Conservation (phyloP, 495 filamentous ascomycete species). For the Neurospora sp. region DNA sequence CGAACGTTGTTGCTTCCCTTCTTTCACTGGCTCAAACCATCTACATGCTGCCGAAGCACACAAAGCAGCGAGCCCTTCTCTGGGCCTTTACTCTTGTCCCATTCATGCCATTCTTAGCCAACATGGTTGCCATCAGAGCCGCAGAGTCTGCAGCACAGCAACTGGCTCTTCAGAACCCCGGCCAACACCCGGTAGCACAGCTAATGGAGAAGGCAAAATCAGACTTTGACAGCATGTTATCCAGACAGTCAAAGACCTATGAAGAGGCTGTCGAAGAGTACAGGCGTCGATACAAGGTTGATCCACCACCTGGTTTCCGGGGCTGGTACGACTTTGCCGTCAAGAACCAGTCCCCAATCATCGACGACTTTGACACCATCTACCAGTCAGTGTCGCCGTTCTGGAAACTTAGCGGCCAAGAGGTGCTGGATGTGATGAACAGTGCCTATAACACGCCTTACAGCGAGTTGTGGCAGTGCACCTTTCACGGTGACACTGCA, state of each 20-base stretch:
- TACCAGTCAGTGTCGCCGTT: conserved; percentile 18
- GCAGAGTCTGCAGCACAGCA: background rate
- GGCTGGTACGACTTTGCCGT: conserved; percentile 59
- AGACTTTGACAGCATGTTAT: conserved; percentile 27
- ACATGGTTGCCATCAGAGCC: conserved; percentile 2
- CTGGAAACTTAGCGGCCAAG: conserved; percentile 14
- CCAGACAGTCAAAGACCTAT: conserved; percentile 35
- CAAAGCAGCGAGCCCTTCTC: conserved; percentile 4
- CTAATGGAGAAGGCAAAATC: conserved; percentile 31
- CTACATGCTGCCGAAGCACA: conserved; percentile 13
- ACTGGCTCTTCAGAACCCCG: background rate
- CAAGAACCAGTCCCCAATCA: conserved; percentile 45
- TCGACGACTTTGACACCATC: conserved; percentile 60
- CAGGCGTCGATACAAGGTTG: conserved; percentile 36
- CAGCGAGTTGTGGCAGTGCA: conserved; percentile 20
- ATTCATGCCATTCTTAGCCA: conserved; percentile 12
- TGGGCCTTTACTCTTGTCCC: conserved; percentile 11
- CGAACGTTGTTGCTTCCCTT: conserved; percentile 9
- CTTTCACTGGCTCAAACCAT: conserved; percentile 11
- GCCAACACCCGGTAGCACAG: conserved; percentile 36
- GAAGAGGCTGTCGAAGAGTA: conserved; percentile 41
- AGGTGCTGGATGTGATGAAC: conserved; percentile 10
- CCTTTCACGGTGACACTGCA: conserved; percentile 5
- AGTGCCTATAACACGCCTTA: background rate
- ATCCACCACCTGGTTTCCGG: conserved; percentile 50